These are phyloP conservation scores for Ganoderma boninense DNA, from an alignment of 1,284 basidiomycete genomes.

Conservation along the genomic window DNA sequence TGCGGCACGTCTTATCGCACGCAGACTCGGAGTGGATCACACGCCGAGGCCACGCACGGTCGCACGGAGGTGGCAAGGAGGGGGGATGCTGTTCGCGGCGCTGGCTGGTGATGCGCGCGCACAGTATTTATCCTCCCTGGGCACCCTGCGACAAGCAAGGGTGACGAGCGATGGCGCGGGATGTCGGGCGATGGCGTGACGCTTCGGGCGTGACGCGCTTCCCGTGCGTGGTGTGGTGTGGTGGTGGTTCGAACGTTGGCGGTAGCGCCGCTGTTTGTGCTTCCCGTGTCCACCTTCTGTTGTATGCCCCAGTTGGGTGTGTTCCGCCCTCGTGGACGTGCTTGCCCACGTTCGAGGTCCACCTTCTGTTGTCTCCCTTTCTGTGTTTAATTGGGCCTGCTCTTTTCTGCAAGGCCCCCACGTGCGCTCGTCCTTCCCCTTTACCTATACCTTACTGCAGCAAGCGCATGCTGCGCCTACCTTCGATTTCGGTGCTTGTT, in stretches of 20 bases:
- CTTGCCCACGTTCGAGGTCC: neutral
- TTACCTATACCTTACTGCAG: neutral
- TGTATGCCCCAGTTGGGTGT: neutral
- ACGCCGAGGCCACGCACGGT: neutral
- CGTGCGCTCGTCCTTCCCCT: too few species aligned
- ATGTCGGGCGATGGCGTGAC: conserved; percentile 32
- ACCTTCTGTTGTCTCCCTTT: neutral
- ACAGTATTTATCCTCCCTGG: conserved; percentile 13
- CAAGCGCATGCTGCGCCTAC: neutral
- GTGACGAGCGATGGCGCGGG: conserved; percentile 29
- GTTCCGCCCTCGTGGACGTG: neutral
- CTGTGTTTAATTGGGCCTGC: neutral
- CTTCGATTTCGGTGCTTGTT: conserved; percentile 1
- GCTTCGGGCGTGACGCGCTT: conserved; percentile 11
- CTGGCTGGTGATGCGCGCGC: neutral
- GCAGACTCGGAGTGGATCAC: neutral
- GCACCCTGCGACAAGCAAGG: conserved; percentile 8
- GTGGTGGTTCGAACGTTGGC: conserved; percentile 9
- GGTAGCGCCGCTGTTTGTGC: neutral
- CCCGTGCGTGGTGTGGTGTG: conserved; percentile 6
- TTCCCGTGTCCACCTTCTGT: neutral
- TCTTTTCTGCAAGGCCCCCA: neutral
- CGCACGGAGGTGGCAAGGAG: neutral
- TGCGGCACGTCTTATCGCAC: neutral
- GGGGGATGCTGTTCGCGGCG: neutral